A percentile compares a stretch with the other conserved stretches of the same genome.
Conservation (phyloP, 768 basidiomycete species). For the Phlebiopsis flavidoalba region DNA sequence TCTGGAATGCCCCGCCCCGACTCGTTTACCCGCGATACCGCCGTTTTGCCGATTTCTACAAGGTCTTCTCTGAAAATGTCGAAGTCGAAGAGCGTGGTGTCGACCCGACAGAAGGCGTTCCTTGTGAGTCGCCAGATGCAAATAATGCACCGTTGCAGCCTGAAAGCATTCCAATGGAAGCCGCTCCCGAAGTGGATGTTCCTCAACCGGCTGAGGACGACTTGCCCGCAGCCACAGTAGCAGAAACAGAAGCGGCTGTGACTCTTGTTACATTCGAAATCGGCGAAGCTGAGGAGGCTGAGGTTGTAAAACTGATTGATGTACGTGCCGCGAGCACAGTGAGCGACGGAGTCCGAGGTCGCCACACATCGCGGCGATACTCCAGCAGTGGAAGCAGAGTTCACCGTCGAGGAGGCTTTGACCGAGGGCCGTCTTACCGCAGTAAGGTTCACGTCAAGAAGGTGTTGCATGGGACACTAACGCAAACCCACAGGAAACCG, state of each 20-base stretch:
- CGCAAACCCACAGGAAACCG: background rate
- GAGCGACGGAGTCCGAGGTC: background rate
- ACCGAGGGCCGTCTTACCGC: constrained; percentile 21
- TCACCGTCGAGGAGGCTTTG: background rate
- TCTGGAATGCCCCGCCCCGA: background rate
- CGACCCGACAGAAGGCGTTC: background rate
- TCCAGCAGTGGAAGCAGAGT: background rate
- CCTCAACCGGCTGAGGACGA: background rate
- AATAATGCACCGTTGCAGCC: background rate
- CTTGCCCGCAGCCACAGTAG: background rate
- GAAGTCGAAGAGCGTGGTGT: background rate
- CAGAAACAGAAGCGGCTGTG: background rate
- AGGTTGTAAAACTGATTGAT: background rate
- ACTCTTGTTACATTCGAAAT: background rate
- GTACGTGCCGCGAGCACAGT: background rate
- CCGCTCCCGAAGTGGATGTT: background rate
- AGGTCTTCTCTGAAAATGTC: background rate
- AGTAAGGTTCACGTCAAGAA: constrained; percentile 19
- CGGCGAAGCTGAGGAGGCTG: background rate
- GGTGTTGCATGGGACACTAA: background rate
- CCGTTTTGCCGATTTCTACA: background rate
- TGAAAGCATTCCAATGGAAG: too few species aligned
- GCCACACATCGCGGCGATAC: background rate
- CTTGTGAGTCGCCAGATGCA: background rate
- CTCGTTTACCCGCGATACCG: background rate